phyloP scores from a whole-genome alignment of 1,139 yeast genomes.

The Maudiozyma humilis region DNA sequence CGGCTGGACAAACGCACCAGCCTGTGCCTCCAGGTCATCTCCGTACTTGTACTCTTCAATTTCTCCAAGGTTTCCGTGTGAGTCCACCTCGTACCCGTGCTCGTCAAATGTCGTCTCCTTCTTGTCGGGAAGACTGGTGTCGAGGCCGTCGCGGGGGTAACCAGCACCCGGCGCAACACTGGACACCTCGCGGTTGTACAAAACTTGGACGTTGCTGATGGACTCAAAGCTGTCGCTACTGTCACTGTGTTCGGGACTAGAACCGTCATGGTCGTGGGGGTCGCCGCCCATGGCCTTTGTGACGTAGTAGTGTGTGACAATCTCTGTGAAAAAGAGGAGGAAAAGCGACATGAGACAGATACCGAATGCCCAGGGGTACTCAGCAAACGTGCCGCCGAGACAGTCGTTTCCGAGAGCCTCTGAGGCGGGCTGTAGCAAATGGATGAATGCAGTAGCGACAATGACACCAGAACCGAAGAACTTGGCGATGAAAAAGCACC shows the following conservation, averaged over 20 bases:
- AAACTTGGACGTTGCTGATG: neutral
- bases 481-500: constrained; percentile 62
- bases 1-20: neutral
- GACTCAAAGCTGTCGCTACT: neutral
- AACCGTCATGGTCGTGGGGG: constrained; percentile 1
- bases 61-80: neutral
- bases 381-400: constrained; percentile 47
- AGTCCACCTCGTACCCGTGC: neutral
- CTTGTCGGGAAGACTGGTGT: neutral
- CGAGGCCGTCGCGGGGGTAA: neutral
- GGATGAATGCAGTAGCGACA: constrained; percentile 81
- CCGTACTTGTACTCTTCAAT: neutral
- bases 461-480: constrained; percentile 92
- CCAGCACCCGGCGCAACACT: neutral
- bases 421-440: constrained; percentile 70
- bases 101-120: neutral
- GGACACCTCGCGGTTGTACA: constrained; percentile 1
- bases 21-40: no score
- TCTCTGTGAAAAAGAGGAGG: constrained; percentile 46
- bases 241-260: neutral
- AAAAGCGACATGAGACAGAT: constrained; percentile 51
- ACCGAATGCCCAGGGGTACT: constrained; percentile 58
- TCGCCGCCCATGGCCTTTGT: constrained; percentile 35
- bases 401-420: constrained; percentile 46
- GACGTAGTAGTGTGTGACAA: constrained; percentile 32